Evolutionary conservation across 176 grass and related monocot genomes (phyloP).

Genomic region (Triticum monococcum): DNA sequence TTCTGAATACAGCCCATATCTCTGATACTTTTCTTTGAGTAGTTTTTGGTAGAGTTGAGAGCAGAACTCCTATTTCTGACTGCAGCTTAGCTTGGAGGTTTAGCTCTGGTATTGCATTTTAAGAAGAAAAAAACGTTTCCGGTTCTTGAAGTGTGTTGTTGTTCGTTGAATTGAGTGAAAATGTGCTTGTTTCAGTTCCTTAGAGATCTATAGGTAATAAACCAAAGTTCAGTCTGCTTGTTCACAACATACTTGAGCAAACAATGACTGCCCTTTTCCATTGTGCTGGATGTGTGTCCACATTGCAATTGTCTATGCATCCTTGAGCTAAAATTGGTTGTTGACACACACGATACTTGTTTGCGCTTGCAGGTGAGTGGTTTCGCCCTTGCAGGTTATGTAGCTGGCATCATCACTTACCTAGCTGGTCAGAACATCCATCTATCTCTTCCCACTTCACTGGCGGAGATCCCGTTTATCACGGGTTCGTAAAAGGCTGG

Average conservation of each 20-base stretch:
- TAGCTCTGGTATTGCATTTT: background rate
- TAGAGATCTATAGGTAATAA: background rate
- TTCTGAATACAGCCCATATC: constrained; percentile 2
- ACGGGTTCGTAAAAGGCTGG: constrained; percentile 46
- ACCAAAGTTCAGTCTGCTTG: background rate
- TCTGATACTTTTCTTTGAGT: background rate
- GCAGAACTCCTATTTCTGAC: background rate
- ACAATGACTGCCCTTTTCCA: background rate
- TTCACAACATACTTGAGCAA: background rate
- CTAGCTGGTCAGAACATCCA: constrained; percentile 62
- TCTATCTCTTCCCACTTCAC: constrained; percentile 60
- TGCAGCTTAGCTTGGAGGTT: background rate
- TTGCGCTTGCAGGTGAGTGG: constrained; percentile 79
- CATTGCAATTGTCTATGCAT: background rate
- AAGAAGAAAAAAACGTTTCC: background rate
- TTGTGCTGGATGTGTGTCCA: background rate
- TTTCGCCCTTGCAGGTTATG: constrained; percentile 92
- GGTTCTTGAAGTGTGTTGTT: background rate
- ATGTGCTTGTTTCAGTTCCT: background rate
- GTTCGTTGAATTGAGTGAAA: background rate
- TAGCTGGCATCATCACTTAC: constrained; percentile 77
- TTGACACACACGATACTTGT: background rate
- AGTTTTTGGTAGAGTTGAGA: constrained; percentile 6
- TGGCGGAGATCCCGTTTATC: constrained; percentile 75
- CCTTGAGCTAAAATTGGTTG: background rate